Percentiles rank a stretch among this genome's conserved stretches.
Conservation (phyloP, 2,329 filamentous ascomycete genomes). For the Graphilbum ipis-grandicollis region DNA sequence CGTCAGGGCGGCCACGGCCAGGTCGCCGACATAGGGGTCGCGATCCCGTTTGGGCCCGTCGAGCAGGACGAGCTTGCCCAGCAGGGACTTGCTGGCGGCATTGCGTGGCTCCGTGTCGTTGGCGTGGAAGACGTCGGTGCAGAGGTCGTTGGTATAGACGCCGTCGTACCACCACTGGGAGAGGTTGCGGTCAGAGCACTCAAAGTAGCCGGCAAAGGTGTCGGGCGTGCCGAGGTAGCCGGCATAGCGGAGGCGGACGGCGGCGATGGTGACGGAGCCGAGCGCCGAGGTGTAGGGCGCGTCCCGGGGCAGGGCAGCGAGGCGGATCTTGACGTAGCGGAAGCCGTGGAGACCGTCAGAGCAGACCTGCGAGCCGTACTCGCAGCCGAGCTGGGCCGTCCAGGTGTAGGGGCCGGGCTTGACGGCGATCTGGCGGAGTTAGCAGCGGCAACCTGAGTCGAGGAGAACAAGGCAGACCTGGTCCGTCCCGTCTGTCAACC, state of each 20-base stretch:
- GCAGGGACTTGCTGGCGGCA: constrained; percentile 23
- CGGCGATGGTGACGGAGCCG: constrained; percentile 25
- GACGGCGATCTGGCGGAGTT: constrained; percentile 23
- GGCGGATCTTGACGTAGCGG: constrained; percentile 29
- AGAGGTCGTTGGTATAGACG: constrained; percentile 33
- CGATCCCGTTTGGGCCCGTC: constrained; percentile 35
- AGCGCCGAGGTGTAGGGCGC: constrained; percentile 23
- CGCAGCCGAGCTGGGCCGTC: constrained; percentile 26
- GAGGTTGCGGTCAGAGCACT: constrained; percentile 29
- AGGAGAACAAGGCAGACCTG: constrained; percentile 15
- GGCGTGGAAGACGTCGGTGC: constrained; percentile 24
- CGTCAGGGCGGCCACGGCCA: constrained; percentile 30
- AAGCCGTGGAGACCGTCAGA: constrained; percentile 35
- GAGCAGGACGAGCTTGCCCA: constrained; percentile 27
- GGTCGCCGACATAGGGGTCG: constrained; percentile 34
- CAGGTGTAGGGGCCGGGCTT: constrained; percentile 22
- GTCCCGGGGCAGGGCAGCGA: constrained; percentile 25
- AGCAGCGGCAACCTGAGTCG: background rate
- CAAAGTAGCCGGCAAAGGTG: constrained; percentile 32
- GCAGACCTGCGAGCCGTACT: constrained; percentile 25
- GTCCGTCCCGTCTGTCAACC: constrained; percentile 27
- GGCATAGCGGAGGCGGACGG: constrained; percentile 23
- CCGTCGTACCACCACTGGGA: constrained; percentile 36
- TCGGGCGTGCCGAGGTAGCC: constrained; percentile 28
- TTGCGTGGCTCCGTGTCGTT: constrained; percentile 31